Evolutionary conservation across 2,329 filamentous ascomycete species (phyloP), one percentile per base, ranked within the genome.

Genomic region (Sporothrix dimorphospora): DNA sequence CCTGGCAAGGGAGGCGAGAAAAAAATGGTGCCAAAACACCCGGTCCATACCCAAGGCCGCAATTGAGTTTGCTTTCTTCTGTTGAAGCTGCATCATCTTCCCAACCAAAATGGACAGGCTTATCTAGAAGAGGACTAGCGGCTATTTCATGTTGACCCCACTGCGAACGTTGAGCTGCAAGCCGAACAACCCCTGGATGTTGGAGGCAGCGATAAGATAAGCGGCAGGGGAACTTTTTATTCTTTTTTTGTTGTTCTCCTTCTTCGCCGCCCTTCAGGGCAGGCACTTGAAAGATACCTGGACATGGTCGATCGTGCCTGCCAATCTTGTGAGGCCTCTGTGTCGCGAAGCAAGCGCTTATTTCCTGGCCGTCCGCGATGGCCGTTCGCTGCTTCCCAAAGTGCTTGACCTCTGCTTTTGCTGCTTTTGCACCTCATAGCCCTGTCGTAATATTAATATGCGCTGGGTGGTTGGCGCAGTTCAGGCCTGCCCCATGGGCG

Each of bases 161-260:
- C 72, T 70, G 24, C 42, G 63, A 72, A 68, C 72, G 68, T 74
- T 74, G 74, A 72, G 72, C 53, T 69, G 70, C 67, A 68, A 47
- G 55, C 27, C 47, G 40, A 45, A 53, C 40, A 38, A 45, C 38
- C 53, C 55, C 40, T 49, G 42, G 42, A 14, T 6, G 34, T 51
- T 65, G 45, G n/a, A 51, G 57, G 57, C 14, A 14, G 27, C 68
- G 74, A 75, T 75, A 75, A 75, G 74, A 75, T 73, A 75, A 71
- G 49, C 19, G 21, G 40, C 12, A 24, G 40, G 65, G 27, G 24
- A n/a, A 34, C 24, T 30, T 66, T 34, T 66, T n/a, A 34, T 24
- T 40, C 14, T 11, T 34, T 57, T 27, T 61, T 57, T 24, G 5
- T 30, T 34, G 24, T 67, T 14, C 45, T 38, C 24, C 24, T 67